phyloP scores from a whole-genome alignment of 2,329 filamentous ascomycete genomes.

The Triangularia verruculosa region DNA sequence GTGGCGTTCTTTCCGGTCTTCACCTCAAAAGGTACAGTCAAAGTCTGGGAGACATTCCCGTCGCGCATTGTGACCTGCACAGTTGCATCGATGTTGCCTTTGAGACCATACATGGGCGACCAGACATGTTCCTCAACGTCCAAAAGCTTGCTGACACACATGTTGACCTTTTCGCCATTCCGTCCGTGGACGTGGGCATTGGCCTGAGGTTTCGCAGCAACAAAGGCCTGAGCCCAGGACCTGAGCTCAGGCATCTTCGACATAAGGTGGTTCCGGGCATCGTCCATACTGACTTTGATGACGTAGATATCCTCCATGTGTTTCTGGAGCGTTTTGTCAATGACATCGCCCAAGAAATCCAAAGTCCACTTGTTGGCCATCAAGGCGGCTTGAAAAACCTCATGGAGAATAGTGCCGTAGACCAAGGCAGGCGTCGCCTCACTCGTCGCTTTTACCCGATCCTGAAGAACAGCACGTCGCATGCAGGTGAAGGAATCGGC shows the following conservation, averaged over 20 bases:
- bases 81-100: slow-evolving; percentile 96
- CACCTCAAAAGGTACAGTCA: slow-evolving; percentile 91
- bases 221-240: slow-evolving; percentile 79
- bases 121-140: slow-evolving; percentile 98
- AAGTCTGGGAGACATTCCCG: slow-evolving; percentile 56
- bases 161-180: slow-evolving; percentile 69
- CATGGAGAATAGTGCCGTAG: slow-evolving; percentile 91
- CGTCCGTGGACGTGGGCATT: slow-evolving; percentile 76
- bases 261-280: slow-evolving; percentile 75
- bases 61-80: slow-evolving; percentile 83
- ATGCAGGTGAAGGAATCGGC: slow-evolving; percentile 95
- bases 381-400: slow-evolving; percentile 90
- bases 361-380: slow-evolving; percentile 78
- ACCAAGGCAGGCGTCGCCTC: slow-evolving; percentile 77
- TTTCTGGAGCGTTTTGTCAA: slow-evolving; percentile 66
- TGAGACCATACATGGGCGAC: slow-evolving; percentile 96
- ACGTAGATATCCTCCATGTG: slow-evolving; percentile 89
- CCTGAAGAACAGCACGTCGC: slow-evolving; percentile 87
- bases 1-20: slow-evolving; percentile 89
- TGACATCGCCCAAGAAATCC: slow-evolving; percentile 61
- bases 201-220: slow-evolving; percentile 61
- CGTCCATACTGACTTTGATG: slow-evolving; percentile 70
- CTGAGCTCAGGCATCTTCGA: slow-evolving; percentile 80
- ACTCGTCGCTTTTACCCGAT: slow-evolving; percentile 87
- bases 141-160: slow-evolving; percentile 89